Conservation (phyloP, 2,329 filamentous ascomycete species). For the Aspergillus clavatus region DNA sequence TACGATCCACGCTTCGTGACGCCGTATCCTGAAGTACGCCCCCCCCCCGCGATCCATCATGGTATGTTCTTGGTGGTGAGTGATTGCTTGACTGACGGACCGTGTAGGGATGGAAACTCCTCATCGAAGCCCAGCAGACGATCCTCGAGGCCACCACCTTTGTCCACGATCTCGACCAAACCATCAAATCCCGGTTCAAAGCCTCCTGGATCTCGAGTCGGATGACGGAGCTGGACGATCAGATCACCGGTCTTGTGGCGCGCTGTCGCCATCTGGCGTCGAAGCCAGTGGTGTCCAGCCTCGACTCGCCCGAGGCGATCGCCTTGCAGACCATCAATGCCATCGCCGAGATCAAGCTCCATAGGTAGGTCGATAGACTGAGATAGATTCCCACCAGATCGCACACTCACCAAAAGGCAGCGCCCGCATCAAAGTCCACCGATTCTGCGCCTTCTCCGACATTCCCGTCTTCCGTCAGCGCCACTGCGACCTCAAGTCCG, state of each 20-base stretch:
- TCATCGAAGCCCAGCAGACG: slow-evolving; percentile 22
- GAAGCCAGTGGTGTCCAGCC: slow-evolving; percentile 2
- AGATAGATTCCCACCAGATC: no score
- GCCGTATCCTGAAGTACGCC: slow-evolving; percentile 15
- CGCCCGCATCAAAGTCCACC: slow-evolving; percentile 27
- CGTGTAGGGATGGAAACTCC: slow-evolving; percentile 19
- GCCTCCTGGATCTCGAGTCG: slow-evolving; percentile 12
- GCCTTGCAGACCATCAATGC: slow-evolving; percentile 17
- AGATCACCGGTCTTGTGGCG: no score
- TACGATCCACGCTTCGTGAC: slow-evolving; percentile 23
- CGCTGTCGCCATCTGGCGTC: no score
- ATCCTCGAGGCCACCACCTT: slow-evolving; percentile 20
- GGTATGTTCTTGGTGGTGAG: not conserved
- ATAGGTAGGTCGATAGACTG: slow-evolving; percentile 14
- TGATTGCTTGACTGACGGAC: not conserved
- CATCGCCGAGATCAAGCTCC: slow-evolving; percentile 27
- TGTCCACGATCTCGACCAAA: slow-evolving; percentile 17
- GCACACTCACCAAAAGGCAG: slow-evolving; percentile 8
- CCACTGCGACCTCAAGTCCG: slow-evolving; percentile 19
- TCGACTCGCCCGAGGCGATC: slow-evolving; percentile 15
- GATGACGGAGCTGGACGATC: slow-evolving; percentile 18
- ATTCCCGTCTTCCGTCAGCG: slow-evolving; percentile 20
- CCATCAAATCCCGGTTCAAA: slow-evolving; percentile 4
- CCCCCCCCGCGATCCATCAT: no score
- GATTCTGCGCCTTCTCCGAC: slow-evolving; percentile 27